Conservation (phyloP, 1,284 basidiomycete species). For the Thecaphora thlaspeos region DNA sequence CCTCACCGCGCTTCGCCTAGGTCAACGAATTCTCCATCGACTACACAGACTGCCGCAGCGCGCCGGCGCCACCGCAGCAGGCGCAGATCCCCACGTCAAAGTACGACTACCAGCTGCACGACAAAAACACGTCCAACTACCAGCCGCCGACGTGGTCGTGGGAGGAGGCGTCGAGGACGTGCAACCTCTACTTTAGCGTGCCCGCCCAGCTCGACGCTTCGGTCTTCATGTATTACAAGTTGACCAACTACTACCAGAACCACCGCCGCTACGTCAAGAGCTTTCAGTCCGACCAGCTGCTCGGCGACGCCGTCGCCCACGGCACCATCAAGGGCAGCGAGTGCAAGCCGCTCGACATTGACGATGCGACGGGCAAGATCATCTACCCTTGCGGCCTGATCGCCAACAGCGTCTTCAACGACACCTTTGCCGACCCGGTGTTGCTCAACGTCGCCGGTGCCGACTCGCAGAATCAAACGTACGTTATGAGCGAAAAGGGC, state of each 20-base stretch:
- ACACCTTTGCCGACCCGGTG: conserved; percentile 73
- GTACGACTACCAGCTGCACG: conserved; percentile 68
- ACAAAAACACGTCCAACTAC: conserved; percentile 46
- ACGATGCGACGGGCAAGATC: conserved; percentile 32
- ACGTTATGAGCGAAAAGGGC: conserved; percentile 74
- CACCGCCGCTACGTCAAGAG: conserved; percentile 97
- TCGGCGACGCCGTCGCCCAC: conserved; percentile 67
- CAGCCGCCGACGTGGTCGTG: conserved; percentile 50
- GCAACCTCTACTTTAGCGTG: conserved; percentile 60
- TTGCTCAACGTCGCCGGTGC: conserved; percentile 64
- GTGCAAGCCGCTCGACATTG: conserved; percentile 79
- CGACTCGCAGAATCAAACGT: conserved; percentile 60
- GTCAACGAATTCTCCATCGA: conserved; percentile 93
- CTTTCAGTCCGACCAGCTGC: conserved; percentile 78
- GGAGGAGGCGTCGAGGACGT: conserved; percentile 16
- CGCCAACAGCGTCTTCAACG: conserved; percentile 97
- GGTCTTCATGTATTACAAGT: conserved; percentile 93
- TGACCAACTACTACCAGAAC: conserved; percentile 78
- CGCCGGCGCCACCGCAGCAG: conserved; percentile 52
- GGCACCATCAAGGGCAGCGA: conserved; percentile 65
- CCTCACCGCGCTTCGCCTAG: conserved; percentile 9
- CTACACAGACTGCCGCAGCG: conserved; percentile 75
- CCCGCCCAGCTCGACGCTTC: conserved; percentile 73
- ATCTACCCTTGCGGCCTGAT: conserved; percentile 92
- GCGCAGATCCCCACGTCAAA: conserved; percentile 67